A percentile compares a stretch with the other conserved stretches of the same genome.
Conservation (phyloP, 305 asterid genomes). For the Coffea humblotiana region DNA sequence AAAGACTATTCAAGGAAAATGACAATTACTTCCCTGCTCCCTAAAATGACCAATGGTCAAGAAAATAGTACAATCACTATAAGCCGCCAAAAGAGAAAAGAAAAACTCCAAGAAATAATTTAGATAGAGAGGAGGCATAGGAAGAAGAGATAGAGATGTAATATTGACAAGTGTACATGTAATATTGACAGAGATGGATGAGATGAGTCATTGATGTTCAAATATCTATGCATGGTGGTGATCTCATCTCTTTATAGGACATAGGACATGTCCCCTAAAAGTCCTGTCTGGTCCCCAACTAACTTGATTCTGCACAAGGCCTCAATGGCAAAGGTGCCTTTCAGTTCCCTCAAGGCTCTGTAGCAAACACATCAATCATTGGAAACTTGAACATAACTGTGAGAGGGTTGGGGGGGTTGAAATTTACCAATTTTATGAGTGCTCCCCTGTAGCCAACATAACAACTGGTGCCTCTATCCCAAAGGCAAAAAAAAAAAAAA, state of each 20-base stretch:
- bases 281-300: conserved; percentile 21
- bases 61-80: conserved; percentile 8
- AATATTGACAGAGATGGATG: conserved; percentile 8
- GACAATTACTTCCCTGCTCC: conserved; percentile 8
- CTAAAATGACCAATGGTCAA: conserved; percentile 19
- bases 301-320: conserved; percentile 6
- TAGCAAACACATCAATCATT: conserved; percentile 31
- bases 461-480: background rate
- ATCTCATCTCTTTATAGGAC: conserved; percentile 2
- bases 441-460: conserved; percentile 23
- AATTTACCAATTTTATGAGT: conserved; percentile 5
- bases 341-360: conserved; percentile 11
- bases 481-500: no score
- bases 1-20: conserved; percentile 4
- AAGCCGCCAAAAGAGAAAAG: conserved; percentile 13
- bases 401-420: background rate
- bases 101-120: background rate
- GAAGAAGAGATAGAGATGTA: background rate
- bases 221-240: background rate
- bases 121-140: background rate
- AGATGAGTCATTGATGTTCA: background rate
- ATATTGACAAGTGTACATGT: no score
- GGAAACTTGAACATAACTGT: conserved; percentile 26
- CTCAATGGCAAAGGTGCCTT: conserved; percentile 11
- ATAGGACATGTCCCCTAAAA: background rate